Evolutionary conservation across 2,329 filamentous ascomycete species (phyloP).

Genomic region (Trichoderma simmonsii): DNA sequence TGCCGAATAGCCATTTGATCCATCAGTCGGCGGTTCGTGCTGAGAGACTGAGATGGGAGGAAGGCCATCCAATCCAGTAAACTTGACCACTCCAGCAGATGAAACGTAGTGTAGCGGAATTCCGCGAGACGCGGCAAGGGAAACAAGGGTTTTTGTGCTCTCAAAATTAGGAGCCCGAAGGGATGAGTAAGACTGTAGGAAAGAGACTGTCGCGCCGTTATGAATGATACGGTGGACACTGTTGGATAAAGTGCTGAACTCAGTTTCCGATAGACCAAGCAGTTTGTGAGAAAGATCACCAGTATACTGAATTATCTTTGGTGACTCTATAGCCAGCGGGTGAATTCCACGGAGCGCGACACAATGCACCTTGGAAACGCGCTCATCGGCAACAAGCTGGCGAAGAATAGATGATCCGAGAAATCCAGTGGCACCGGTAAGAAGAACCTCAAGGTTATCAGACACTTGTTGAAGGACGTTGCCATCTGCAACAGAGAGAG

Average conservation of each 20-base stretch:
- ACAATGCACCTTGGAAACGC: slow-evolving; percentile 41
- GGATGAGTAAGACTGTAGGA: not conserved
- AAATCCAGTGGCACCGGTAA: slow-evolving; percentile 41
- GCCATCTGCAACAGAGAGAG: not conserved
- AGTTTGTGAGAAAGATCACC: not conserved
- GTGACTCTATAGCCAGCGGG: not conserved
- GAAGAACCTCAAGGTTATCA: not conserved
- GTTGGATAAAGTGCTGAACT: not conserved
- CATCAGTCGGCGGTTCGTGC: slow-evolving; percentile 21
- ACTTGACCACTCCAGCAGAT: slow-evolving; percentile 25
- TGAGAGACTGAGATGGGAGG: not conserved
- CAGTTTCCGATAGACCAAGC: not conserved
- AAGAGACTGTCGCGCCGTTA: not conserved
- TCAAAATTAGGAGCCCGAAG: not conserved
- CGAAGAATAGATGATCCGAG: slow-evolving; percentile 40
- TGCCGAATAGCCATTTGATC: slow-evolving; percentile 31
- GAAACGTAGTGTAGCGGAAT: slow-evolving; percentile 37
- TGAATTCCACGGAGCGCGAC: slow-evolving; percentile 36
- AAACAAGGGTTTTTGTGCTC: slow-evolving; percentile 28
- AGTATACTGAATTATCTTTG: not conserved
- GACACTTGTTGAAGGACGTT: not conserved
- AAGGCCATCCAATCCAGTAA: slow-evolving; percentile 1
- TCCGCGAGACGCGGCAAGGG: slow-evolving; percentile 23
- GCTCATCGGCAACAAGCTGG: slow-evolving; percentile 31
- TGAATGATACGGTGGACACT: not conserved